phyloP scores from a whole-genome alignment of 768 basidiomycete genomes.

The Hydnomerulius pinastri region DNA sequence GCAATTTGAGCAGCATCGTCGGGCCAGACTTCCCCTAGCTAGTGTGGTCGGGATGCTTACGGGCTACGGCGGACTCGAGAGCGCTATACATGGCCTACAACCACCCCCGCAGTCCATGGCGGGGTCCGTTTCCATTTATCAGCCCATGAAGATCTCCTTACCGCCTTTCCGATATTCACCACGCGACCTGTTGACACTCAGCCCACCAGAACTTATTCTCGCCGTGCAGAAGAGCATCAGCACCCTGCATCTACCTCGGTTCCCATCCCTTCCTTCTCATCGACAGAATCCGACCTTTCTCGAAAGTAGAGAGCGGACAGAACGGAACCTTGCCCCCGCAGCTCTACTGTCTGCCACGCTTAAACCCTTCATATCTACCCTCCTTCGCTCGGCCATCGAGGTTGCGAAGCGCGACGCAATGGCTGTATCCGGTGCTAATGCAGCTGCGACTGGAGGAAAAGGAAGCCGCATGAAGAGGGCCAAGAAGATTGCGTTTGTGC shows the following conservation, averaged over 20 bases:
- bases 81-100: constrained; percentile 10
- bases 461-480: constrained; percentile 20
- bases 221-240: constrained; percentile 25
- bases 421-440: constrained; percentile 16
- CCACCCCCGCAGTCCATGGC: constrained; percentile 2
- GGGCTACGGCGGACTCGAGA: constrained; percentile 19
- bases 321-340: constrained; percentile 34
- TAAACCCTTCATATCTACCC: constrained; percentile 33
- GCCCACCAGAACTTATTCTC: constrained; percentile 30
- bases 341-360: constrained; percentile 39
- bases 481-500: constrained; percentile 27
- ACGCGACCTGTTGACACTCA: constrained; percentile 22
- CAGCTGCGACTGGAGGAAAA: constrained; percentile 19
- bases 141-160: constrained; percentile 2
- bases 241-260: constrained; percentile 22
- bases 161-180: constrained; percentile 18
- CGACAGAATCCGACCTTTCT: constrained; percentile 11
- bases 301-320: constrained; percentile 17
- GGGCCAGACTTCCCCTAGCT: constrained; percentile 16
- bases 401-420: constrained; percentile 33
- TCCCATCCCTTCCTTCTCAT: constrained; percentile 13
- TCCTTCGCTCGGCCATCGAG: constrained; percentile 37
- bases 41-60: constrained; percentile 18
- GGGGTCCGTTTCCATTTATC: background rate
- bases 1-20: constrained; percentile 19